These are phyloP conservation scores for Ampelomyces quisqualis DNA, from an alignment of 2,329 filamentous ascomycete species.

Conservation along the genomic window DNA sequence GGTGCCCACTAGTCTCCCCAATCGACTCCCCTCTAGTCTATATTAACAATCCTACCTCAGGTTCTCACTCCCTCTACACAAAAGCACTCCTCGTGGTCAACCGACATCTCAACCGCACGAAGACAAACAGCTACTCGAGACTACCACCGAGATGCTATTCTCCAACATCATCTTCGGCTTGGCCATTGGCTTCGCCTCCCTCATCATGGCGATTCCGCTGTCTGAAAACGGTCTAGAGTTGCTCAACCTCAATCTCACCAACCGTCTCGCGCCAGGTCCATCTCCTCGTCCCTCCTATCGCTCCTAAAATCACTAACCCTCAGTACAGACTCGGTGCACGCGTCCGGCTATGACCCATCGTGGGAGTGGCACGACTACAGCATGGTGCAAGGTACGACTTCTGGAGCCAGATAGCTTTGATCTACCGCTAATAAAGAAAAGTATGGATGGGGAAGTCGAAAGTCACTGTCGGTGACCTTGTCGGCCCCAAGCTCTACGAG, in stretches of 20 bases:
- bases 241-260: neutral
- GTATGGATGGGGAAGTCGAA: conserved; percentile 2
- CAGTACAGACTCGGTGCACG: neutral
- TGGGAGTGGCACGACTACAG: conserved; percentile 2
- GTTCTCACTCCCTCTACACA: too few relatives aligned
- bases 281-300: neutral
- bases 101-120: neutral
- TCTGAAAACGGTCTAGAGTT: neutral
- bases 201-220: neutral
- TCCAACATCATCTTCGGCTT: neutral
- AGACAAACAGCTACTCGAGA: neutral
- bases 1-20: too few relatives aligned
- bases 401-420: too few relatives aligned
- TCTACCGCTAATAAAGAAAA: too few relatives aligned
- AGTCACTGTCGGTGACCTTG: neutral
- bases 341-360: conserved; percentile 1
- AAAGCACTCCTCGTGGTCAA: neutral
- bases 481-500: neutral
- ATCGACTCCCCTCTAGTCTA: too few relatives aligned
- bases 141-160: neutral
- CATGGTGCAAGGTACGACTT: too few relatives aligned
- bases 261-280: neutral
- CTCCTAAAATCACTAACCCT: neutral
- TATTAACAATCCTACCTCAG: too few relatives aligned
- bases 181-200: neutral